Base-by-base conservation (phyloP, 805 yeast genomes). In the Diddensiella santjacobensis region DNA sequence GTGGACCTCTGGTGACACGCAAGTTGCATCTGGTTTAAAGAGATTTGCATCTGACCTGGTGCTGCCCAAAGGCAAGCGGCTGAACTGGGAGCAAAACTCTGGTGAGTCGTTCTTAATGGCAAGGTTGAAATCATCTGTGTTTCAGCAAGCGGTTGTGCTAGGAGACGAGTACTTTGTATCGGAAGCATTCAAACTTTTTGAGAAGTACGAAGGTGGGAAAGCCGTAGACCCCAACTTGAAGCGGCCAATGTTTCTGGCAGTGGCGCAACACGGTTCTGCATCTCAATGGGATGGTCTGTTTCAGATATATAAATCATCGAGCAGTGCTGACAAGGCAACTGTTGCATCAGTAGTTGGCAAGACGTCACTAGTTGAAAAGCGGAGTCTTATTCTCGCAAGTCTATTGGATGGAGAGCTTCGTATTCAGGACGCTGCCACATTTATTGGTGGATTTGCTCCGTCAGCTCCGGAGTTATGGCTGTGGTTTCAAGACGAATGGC, bases 171-270 rank as follows among this genome's bases (percentile, higher is more conserved):
- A 62, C 44, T 65, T 62, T 31, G 60, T 63, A 39, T 58, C 58
- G 26, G 54, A 54, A 15, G 71, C 69, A 15, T 55, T 64, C 45
- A 58, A 50, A 15, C 68, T 76, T 58, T 86, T 84, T 64, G 71
- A 67, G 5, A 70, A 71, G 38, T 84, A 71, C 59, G 69, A 74
- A 43, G 68, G 70, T 11, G 93, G 93, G 53, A 84, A 84, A 62
- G 87, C 87, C 29, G 73, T 88, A 54, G 80, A 87, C 65, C 87
- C 95, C 50, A 81, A 86, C 69, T 68, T 87, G 57, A 79, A 86
- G 66, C 76, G 75, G 3, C 60, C 83, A 13, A 80, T 87, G 18
- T 87, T 84, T 68, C 68, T 65, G 46, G 69, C 80, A 13, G 87
- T 77, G 51, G 87, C 90, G 44, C 75, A 75, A 63, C 62, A 66